Evolutionary conservation across 2,329 filamentous ascomycete species (phyloP).

Genomic region (Fusarium annulatum): DNA sequence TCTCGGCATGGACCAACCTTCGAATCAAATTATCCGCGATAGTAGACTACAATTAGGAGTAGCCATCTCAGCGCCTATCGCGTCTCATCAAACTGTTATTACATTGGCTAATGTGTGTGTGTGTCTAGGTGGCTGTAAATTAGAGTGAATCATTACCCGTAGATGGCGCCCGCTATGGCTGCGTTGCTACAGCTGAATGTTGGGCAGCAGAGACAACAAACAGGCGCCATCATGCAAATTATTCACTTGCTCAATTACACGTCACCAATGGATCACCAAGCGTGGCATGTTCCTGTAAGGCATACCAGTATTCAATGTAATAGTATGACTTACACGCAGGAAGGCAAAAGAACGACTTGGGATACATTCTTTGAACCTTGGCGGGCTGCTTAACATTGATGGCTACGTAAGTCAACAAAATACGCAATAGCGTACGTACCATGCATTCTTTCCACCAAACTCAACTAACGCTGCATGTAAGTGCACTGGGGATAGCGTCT

Average conservation of each 20-base stretch:
- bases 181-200: constrained; percentile 28
- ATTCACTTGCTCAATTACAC: background rate
- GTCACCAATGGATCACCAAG: background rate
- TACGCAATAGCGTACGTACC: constrained; percentile 31
- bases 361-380: constrained; percentile 13
- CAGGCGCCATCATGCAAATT: constrained; percentile 14
- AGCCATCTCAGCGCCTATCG: constrained; percentile 16
- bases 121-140: constrained; percentile 11
- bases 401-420: background rate
- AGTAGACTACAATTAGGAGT: background rate
- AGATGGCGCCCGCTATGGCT: constrained; percentile 24
- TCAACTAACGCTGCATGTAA: background rate
- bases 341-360: background rate
- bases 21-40: constrained; percentile 7
- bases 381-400: background rate
- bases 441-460: constrained; percentile 20
- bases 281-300: background rate
- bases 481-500: background rate
- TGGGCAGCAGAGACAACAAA: constrained; percentile 15
- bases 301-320: background rate
- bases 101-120: background rate
- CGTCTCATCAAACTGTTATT: background rate
- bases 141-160: constrained; percentile 30
- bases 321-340: background rate
- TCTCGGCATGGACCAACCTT: constrained; percentile 2